phyloP scores from a whole-genome alignment of 2,329 filamentous ascomycete genomes.

The Exophiala bonariae region DNA sequence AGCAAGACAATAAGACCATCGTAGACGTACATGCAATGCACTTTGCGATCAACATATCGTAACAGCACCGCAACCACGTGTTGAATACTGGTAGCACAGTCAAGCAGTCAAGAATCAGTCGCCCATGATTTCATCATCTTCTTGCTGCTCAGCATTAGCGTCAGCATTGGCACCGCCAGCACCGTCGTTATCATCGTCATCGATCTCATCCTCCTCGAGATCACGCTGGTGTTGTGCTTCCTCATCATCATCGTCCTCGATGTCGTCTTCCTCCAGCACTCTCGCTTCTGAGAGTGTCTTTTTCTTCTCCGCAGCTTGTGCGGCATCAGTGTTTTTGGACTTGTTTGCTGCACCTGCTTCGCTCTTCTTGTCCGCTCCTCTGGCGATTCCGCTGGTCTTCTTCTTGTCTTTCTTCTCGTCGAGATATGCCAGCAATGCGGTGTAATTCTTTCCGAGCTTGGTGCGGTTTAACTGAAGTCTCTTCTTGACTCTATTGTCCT shows the following conservation, averaged over 20 bases:
- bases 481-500: conserved; percentile 68
- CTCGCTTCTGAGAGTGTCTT: conserved; percentile 21
- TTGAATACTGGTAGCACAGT: too few relatives aligned
- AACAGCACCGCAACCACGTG: too few relatives aligned
- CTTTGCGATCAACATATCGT: too few relatives aligned
- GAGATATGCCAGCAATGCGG: conserved; percentile 77
- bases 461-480: conserved; percentile 76
- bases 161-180: conserved; percentile 3
- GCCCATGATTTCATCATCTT: conserved; percentile 28
- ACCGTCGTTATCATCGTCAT: conserved; percentile 8
- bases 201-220: conserved; percentile 19
- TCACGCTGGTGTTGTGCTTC: conserved; percentile 12
- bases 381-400: conserved; percentile 30
- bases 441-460: conserved; percentile 82
- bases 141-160: conserved; percentile 6
- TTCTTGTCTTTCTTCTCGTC: conserved; percentile 61
- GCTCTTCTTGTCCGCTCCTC: conserved; percentile 8
- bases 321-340: conserved; percentile 1
- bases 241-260: conserved; percentile 23
- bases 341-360: not conserved
- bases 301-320: conserved; percentile 10
- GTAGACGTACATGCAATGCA: too few relatives aligned
- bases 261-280: conserved; percentile 26
- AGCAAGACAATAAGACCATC: too few relatives aligned
- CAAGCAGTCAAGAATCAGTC: too few relatives aligned